Base-by-base conservation (phyloP, 371 early-diverging fungal species). In the Syncephalastrum contaminatum region DNA sequence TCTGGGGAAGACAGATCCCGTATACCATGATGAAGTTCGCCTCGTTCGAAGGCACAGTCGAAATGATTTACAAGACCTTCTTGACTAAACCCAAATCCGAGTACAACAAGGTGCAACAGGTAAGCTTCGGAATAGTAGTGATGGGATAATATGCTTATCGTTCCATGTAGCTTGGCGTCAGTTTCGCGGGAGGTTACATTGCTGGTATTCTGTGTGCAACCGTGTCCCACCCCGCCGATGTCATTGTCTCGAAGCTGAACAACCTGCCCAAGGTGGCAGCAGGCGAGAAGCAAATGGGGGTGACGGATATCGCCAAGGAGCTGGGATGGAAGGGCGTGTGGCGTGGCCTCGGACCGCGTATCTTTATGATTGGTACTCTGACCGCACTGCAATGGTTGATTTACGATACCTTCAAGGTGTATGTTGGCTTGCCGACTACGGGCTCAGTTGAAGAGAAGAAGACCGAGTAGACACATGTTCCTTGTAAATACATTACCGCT, bases 21-120 rank as follows among this genome's bases (percentile, higher is more conserved):
- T 97, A 97, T 81, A 97, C 96, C 56, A 91, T 95, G 84, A 91
- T 93, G 72, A 96, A 96, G 82, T 97, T 96, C 72, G 92, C 90
- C 59, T 85, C 88, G 55, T 94, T 89, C 72, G 95, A 94, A 75
- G 87, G 76, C 54, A 85, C 85, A 12, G 88, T 88, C 36, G 88
- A 90, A 70, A 53, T 77, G 36, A 85, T 91, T 63, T 88, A 88
- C 81, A 69, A 74, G 67, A 83, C 82, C 66, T 43, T 60, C 25
- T 73, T 84, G 67, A 74, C 84, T 64, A 82, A 80, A 60, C 90
- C 92, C 62, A 89, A 89, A 66, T 72, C 81, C 44, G 69, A 86
- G 57, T 91, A 90, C 80, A 81, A 82, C 75, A 87, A 88, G 72
- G 24, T 66, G 39, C 81, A 88, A 66, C 92, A 94, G 76, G 80